Percentiles rank a stretch among this genome's conserved stretches.
These are phyloP conservation scores for Fusarium marasasianum DNA, from an alignment of 2,329 filamentous ascomycete genomes.

Conservation along the genomic window DNA sequence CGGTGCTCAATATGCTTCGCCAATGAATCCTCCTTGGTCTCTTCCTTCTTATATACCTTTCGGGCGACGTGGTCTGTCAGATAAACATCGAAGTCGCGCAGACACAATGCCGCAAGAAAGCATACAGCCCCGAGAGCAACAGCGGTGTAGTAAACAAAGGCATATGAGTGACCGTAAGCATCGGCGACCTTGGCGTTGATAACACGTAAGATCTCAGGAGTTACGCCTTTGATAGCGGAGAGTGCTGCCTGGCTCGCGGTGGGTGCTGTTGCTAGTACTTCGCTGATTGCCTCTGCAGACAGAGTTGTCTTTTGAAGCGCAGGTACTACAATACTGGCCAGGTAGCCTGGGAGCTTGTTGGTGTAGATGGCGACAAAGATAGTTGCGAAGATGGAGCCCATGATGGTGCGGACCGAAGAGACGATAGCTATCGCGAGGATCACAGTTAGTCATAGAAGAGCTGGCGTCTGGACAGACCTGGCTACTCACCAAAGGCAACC, in stretches of 20 bases:
- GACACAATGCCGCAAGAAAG: neutral
- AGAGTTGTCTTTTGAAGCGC: neutral
- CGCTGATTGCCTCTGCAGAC: neutral
- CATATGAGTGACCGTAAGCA: neutral
- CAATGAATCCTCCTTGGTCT: neutral
- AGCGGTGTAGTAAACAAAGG: neutral
- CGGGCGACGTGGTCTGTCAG: neutral
- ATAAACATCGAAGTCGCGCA: neutral
- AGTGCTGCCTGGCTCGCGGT: neutral
- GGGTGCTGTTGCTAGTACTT: neutral
- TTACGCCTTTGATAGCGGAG: neutral
- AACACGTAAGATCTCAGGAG: neutral
- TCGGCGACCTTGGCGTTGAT: neutral
- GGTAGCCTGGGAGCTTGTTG: neutral
- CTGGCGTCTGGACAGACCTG: rapidly evolving
- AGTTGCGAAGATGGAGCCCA: neutral
- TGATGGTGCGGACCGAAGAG: neutral
- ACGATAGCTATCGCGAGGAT: neutral
- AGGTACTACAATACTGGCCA: neutral
- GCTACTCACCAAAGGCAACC: neutral
- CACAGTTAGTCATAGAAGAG: neutral
- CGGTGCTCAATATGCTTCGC: neutral
- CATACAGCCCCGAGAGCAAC: neutral
- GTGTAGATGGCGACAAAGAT: neutral
- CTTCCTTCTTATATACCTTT: neutral